Base-by-base conservation (phyloP, 345 rosid species). In the Pistacia vera region DNA sequence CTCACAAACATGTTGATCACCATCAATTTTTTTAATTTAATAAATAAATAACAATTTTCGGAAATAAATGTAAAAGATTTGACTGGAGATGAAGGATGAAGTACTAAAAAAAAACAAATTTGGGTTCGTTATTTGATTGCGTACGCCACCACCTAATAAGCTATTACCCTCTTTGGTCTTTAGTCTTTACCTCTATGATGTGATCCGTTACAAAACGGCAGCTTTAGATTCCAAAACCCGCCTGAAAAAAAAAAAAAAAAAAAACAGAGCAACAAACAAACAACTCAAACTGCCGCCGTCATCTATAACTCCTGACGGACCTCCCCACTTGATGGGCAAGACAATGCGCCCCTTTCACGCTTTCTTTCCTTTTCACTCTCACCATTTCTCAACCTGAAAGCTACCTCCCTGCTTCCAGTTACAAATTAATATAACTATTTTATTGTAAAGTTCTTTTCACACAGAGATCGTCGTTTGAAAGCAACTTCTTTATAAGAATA, bases 401-500 rank as follows among this genome's bases (percentile, higher is more conserved):
- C 75, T 68, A 70, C 78, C 38, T 77, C 63, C 44, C 70, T n/a
- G 75, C 88, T 28, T 61, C 71, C 81, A 56, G 11, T 35, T 72
- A 41, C 14, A 17, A 8, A 25, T 52, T 52, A 8, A 28, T 1
- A 16, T 28, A 16, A 8, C 2, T 41, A 5, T 41, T 7, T 7
- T 41, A 41, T 41, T 41, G 8, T 41, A 41, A 41, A 41, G 9
- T 41, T 33, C n/a, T 71, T 25, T 25, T 68, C 68, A 71, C 71
- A 71, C 81, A 80, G 74, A 82, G 78, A 81, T 48, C 48, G 75
- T 72, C 61, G 78, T 77, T 83, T 58, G 79, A 79, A 63, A 82
- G 79, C 83, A 70, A 54, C 4, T 49, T 13, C 13, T 49, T 49
- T 3, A 4, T 54, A 41, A 41, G 46, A 41, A 41, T 41, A 41